Evolutionary conservation across 202 grass and related monocot genomes (phyloP).

Genomic region (Setaria viridis): DNA sequence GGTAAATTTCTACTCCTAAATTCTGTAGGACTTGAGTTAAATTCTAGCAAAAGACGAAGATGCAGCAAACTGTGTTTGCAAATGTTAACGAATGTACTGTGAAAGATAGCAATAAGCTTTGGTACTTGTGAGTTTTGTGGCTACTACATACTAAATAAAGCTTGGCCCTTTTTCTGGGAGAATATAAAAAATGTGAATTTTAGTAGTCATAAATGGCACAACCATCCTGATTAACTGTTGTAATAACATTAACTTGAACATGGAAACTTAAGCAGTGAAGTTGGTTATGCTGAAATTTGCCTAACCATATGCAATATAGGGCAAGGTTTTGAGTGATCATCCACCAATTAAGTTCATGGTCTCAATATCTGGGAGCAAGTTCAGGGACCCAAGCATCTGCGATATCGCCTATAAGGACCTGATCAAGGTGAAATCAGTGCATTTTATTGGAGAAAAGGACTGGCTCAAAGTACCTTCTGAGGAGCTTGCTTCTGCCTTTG

Average conservation of each 20-base stretch:
- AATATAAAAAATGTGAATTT: neutral
- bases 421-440: constrained; percentile 76
- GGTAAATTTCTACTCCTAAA: constrained; percentile 39
- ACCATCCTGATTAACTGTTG: neutral
- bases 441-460: constrained; percentile 96
- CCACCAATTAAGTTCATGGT: constrained; percentile 82
- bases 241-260: neutral
- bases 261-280: no score
- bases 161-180: neutral
- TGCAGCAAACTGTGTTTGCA: neutral
- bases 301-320: constrained; percentile 48
- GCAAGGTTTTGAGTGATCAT: constrained; percentile 78
- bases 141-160: neutral
- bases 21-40: neutral
- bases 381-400: constrained; percentile 80
- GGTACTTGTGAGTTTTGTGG: neutral
- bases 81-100: neutral
- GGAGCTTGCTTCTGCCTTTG: constrained; percentile 81
- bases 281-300: no score
- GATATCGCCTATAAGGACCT: constrained; percentile 69
- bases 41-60: neutral
- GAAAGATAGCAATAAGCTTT: neutral
- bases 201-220: neutral
- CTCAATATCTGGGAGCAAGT: constrained; percentile 84
- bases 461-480: constrained; percentile 88